A percentile compares a stretch with the other conserved stretches of the same genome.
These are phyloP conservation scores for Pleoardoris graminearum DNA, from an alignment of 2,329 filamentous ascomycete species.

Conservation along the genomic window DNA sequence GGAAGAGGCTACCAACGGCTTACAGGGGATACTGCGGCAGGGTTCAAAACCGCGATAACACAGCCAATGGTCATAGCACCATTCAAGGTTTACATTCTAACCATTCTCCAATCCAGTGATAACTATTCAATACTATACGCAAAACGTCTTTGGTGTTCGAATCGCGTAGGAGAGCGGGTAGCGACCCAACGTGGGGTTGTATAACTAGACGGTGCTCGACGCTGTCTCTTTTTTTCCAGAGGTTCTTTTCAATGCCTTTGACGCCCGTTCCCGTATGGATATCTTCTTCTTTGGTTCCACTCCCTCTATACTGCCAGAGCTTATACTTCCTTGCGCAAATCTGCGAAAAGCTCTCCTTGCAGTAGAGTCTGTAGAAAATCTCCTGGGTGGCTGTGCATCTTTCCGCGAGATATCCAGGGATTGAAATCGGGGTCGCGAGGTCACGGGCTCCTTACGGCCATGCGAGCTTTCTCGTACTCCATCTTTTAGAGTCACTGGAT, in stretches of 20 bases:
- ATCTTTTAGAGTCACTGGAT: background rate
- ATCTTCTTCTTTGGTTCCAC: background rate
- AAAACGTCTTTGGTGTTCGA: too few species aligned
- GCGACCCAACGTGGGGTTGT: too few species aligned
- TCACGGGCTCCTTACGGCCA: background rate
- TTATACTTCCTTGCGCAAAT: background rate
- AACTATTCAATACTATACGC: too few species aligned
- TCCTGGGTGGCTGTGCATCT: background rate
- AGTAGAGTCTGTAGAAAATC: background rate
- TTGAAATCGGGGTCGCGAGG: background rate
- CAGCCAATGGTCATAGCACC: too few species aligned
- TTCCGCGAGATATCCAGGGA: background rate
- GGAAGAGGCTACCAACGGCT: too few species aligned
- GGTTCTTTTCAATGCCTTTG: background rate
- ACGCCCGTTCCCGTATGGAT: background rate
- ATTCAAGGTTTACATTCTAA: too few species aligned
- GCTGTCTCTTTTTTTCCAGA: background rate
- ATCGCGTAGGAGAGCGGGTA: too few species aligned
- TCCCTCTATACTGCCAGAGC: background rate
- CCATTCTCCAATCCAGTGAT: too few species aligned
- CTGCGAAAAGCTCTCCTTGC: background rate
- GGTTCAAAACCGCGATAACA: too few species aligned
- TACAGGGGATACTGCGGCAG: too few species aligned
- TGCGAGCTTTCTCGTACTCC: background rate
- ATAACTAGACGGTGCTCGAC: too few species aligned